phyloP scores from a whole-genome alignment of 192 early-diverging fungal species.

The Rhizophagus sp. region DNA sequence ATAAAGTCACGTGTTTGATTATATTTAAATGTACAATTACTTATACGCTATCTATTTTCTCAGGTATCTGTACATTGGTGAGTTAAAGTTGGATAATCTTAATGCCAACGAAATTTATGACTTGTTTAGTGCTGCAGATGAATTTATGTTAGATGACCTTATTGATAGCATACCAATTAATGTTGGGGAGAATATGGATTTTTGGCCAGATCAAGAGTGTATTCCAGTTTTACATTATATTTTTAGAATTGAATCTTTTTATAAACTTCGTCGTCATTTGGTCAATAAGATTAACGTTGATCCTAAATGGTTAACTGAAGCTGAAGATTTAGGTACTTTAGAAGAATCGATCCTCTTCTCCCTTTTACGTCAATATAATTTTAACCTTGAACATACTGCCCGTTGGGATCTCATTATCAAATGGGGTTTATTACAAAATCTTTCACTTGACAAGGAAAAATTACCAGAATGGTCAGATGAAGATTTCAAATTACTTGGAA shows the following conservation, averaged over 20 bases:
- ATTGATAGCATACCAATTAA: not conserved
- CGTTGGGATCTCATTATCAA: constrained; percentile 11
- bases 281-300: not conserved
- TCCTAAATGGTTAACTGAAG: not conserved
- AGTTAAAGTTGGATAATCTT: not conserved
- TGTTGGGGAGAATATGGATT: not conserved
- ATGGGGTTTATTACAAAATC: constrained; percentile 6
- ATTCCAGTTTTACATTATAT: constrained; percentile 6
- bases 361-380: not conserved
- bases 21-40: not conserved
- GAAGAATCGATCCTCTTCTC: constrained; percentile 3
- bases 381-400: not conserved
- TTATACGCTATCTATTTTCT: not conserved
- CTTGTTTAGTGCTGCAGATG: constrained; percentile 3
- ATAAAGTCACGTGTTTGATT: not conserved
- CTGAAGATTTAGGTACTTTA: not conserved
- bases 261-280: constrained; percentile 7
- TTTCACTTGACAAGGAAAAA: not conserved
- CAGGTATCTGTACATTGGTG: constrained; percentile 17
- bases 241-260: constrained; percentile 1
- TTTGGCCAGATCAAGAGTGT: constrained; percentile 14
- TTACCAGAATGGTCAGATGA: not conserved
- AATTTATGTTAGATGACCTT: constrained; percentile 7
- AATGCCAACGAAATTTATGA: not conserved
- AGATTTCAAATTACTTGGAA: not conserved